phyloP scores from a whole-genome alignment of 345 rosid species.

The Syzygium aromaticum region DNA sequence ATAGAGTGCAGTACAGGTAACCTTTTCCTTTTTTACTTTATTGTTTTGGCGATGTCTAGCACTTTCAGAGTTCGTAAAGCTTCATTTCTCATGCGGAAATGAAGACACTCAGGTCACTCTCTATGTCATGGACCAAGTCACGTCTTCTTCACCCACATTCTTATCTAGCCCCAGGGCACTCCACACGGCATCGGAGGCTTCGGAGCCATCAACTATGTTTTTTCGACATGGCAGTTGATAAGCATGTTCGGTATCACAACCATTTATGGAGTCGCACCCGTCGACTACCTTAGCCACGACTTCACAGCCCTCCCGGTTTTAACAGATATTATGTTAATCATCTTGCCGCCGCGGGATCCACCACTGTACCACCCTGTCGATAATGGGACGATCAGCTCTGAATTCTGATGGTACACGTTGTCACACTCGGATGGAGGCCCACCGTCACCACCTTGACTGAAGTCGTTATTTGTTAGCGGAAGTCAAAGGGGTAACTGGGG shows the following conservation, averaged over 20 bases:
- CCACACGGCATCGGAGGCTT: conserved; percentile 24
- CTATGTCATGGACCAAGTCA: conserved; percentile 25
- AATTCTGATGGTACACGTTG: conserved; percentile 2
- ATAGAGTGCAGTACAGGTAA: not conserved
- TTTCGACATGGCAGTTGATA: conserved; percentile 14
- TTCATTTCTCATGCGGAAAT: not conserved
- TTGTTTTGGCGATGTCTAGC: not conserved
- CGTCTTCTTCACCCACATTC: conserved; percentile 9
- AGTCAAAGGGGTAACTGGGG: conserved; percentile 9
- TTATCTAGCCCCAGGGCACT: conserved; percentile 10
- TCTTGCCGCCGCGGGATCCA: conserved; percentile 14
- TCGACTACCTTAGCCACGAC: conserved; percentile 29
- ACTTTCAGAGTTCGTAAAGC: not conserved
- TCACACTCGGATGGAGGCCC: conserved; percentile 15
- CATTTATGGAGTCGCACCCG: conserved; percentile 21
- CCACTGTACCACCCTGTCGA: conserved; percentile 20
- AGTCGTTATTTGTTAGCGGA: conserved; percentile 22
- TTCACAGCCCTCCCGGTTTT: conserved; percentile 5
- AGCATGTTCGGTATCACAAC: conserved; percentile 26
- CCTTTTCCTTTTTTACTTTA: not conserved
- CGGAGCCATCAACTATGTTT: conserved; percentile 27
- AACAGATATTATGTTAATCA: conserved; percentile 16
- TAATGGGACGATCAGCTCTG: conserved; percentile 14
- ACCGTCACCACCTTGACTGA: conserved; percentile 16
- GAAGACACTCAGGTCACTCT: not conserved